Conservation (phyloP, 1,284 basidiomycete species). For the Cryptococcus hybrid region DNA sequence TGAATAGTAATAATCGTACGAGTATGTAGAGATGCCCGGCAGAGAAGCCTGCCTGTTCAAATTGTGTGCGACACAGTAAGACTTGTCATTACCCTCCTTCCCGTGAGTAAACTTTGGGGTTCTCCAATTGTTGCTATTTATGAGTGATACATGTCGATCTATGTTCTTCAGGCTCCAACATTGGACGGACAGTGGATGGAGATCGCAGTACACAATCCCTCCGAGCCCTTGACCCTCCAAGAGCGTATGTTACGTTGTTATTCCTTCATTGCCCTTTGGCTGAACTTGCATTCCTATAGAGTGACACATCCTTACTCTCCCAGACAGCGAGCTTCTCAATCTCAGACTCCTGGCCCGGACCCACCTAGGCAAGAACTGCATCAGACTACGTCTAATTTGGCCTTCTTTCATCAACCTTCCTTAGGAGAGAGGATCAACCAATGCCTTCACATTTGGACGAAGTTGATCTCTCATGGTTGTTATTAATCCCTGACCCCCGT, state of each 20-base stretch:
- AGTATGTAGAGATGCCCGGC: conserved; percentile 13
- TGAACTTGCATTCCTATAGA: not conserved
- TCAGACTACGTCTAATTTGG: not conserved
- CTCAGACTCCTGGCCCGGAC: not conserved
- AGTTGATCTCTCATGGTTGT: conserved; percentile 10
- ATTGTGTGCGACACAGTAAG: conserved; percentile 13
- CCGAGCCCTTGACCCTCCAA: not conserved
- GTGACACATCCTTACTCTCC: not conserved
- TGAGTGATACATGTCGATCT: not conserved
- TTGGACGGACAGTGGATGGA: not conserved
- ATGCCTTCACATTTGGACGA: conserved; percentile 5
- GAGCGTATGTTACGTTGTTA: not conserved
- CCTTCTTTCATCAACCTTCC: conserved; percentile 3
- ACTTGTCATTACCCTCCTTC: conserved; percentile 13
- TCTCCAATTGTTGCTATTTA: too few species aligned
- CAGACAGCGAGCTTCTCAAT: not conserved
- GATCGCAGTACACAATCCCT: not conserved
- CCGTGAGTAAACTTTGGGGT: not conserved
- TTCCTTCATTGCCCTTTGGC: not conserved
- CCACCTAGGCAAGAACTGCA: not conserved
- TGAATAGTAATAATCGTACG: not conserved
- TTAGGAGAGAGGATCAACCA: not conserved
- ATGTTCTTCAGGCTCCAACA: not conserved
- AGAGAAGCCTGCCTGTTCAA: conserved; percentile 14
- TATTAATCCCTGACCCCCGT: not conserved